A percentile compares a stretch with the other conserved stretches of the same genome.
phyloP scores from a whole-genome alignment of 2,329 filamentous ascomycete species.

The Trichoderma aggressivum region DNA sequence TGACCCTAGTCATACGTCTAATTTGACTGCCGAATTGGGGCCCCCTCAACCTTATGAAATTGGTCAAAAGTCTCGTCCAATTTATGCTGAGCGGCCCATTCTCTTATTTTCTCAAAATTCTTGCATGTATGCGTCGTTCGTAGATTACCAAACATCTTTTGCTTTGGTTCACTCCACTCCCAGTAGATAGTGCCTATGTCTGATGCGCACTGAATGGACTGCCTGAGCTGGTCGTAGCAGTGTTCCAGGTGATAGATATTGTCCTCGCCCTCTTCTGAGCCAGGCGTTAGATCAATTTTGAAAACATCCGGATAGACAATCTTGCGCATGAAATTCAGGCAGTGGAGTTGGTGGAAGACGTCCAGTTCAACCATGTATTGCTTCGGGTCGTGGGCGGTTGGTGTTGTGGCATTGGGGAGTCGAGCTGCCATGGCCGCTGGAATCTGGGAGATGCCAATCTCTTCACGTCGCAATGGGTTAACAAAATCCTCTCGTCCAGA shows the following conservation, averaged over 20 bases:
- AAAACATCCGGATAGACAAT: slow-evolving; percentile 49
- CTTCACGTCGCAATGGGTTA: not conserved
- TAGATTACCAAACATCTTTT: slow-evolving; percentile 51
- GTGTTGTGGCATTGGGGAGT: slow-evolving; percentile 51
- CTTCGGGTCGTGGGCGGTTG: slow-evolving; percentile 50
- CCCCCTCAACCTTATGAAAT: slow-evolving; percentile 20
- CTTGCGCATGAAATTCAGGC: slow-evolving; percentile 46
- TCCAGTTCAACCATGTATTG: slow-evolving; percentile 49
- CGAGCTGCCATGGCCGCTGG: slow-evolving; percentile 48
- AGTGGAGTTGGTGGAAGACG: slow-evolving; percentile 54
- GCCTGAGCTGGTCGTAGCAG: slow-evolving; percentile 52
- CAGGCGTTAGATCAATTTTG: slow-evolving; percentile 36
- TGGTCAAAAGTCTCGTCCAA: slow-evolving; percentile 18
- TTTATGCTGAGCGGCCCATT: slow-evolving; percentile 43
- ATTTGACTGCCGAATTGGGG: slow-evolving; percentile 15
- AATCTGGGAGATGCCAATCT: slow-evolving; percentile 57
- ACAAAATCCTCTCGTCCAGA: not conserved
- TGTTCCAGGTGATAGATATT: slow-evolving; percentile 40
- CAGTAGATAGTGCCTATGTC: slow-evolving; percentile 55
- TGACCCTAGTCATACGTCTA: not conserved
- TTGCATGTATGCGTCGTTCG: slow-evolving; percentile 51
- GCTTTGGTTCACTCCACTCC: slow-evolving; percentile 42
- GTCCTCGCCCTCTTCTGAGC: slow-evolving; percentile 42
- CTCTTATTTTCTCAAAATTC: slow-evolving; percentile 48
- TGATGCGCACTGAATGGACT: slow-evolving; percentile 52